Conservation (phyloP, 2,329 filamentous ascomycete genomes). For the Chaetomium sp. region DNA sequence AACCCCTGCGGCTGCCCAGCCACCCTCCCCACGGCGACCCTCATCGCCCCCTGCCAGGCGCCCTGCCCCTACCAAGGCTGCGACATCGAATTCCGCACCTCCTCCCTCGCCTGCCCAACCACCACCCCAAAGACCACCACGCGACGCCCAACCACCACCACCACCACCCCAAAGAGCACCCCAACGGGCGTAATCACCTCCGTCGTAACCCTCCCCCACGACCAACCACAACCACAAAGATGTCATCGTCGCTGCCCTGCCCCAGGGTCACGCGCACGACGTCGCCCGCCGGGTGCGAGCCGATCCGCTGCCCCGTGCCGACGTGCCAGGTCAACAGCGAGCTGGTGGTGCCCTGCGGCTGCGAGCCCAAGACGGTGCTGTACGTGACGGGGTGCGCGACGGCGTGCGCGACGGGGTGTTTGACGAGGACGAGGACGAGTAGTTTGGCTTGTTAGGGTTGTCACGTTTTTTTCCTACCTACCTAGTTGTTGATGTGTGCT, state of each 20-base stretch:
- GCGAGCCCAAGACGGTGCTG: conserved; percentile 41
- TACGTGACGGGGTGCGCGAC: conserved; percentile 42
- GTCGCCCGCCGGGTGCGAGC: conserved; percentile 39
- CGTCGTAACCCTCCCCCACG: conserved; percentile 32
- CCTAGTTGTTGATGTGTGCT: no score
- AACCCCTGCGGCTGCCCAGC: conserved; percentile 38
- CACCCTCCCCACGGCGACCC: conserved; percentile 36
- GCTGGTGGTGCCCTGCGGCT: conserved; percentile 42
- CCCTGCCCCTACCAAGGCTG: conserved; percentile 39
- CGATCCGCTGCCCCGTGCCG: conserved; percentile 43
- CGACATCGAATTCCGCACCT: conserved; percentile 36
- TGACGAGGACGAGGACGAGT: conserved; percentile 39
- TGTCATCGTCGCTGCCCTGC: conserved; percentile 32
- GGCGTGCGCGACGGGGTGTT: conserved; percentile 40
- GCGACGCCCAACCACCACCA: conserved; percentile 36
- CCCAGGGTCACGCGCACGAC: conserved; percentile 42
- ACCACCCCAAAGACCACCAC: conserved; percentile 26
- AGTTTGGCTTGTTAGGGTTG: conserved; percentile 30
- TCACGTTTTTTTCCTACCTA: neutral
- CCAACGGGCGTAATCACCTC: conserved; percentile 32
- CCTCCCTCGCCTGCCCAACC: conserved; percentile 32
- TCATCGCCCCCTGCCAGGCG: conserved; percentile 37
- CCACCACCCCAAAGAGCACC: conserved; percentile 19
- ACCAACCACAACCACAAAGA: conserved; percentile 14
- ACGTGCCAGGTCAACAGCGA: conserved; percentile 39